These are phyloP conservation scores for Fusarium keratoplasticum DNA, from an alignment of 2,329 filamentous ascomycete species.

Conservation along the genomic window DNA sequence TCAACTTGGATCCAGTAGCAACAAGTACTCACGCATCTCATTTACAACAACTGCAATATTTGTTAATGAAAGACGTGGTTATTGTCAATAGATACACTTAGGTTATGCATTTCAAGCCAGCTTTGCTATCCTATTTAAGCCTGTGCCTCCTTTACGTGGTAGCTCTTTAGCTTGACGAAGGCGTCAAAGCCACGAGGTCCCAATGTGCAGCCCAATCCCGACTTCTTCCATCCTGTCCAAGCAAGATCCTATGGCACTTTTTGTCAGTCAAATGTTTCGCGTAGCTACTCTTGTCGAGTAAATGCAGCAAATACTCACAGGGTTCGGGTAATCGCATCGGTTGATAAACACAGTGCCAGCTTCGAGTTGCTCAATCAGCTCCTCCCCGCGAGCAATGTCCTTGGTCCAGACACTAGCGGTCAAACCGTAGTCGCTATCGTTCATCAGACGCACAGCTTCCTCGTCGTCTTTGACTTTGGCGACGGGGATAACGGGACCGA, in stretches of 20 bases:
- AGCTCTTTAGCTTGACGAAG: constrained; percentile 74
- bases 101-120: rapidly evolving
- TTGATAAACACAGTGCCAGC: not conserved
- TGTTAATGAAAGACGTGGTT: not conserved
- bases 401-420: constrained; percentile 62
- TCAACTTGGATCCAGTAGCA: not conserved
- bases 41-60: not conserved
- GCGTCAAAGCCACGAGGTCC: constrained; percentile 92
- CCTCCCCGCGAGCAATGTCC: not conserved
- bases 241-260: constrained; percentile 77
- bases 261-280: not conserved
- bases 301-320: not conserved
- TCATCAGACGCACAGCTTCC: constrained; percentile 87
- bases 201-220: constrained; percentile 87
- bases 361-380: not conserved
- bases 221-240: constrained; percentile 97
- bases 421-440: constrained; percentile 90
- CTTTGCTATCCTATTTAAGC: not conserved
- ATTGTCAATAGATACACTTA: rapidly evolving
- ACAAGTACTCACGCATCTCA: not conserved
- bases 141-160: not conserved
- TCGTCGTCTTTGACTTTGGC: constrained; percentile 85
- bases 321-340: not conserved
- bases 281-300: not conserved
- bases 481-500: constrained; percentile 82